Conservation (phyloP, 495 filamentous ascomycete species). For the Penicillium odoratum region DNA sequence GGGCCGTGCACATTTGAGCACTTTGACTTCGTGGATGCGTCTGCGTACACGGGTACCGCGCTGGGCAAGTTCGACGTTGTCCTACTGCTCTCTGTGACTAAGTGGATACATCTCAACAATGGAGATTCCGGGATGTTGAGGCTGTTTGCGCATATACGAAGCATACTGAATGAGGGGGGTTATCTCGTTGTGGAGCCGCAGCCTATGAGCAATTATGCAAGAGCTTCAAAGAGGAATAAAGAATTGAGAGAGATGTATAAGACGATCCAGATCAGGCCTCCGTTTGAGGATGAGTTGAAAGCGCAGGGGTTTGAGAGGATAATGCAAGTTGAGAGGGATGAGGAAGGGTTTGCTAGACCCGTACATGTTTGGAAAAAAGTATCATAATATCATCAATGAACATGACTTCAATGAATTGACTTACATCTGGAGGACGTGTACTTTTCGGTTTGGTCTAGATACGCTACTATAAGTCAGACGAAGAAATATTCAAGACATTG, state of each 20-base stretch:
- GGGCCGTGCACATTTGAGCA: conserved; percentile 32
- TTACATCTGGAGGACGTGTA: no score
- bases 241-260: conserved; percentile 33
- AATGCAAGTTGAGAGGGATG: conserved; percentile 27
- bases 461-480: no score
- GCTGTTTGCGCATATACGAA: conserved; percentile 28
- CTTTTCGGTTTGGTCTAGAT: no score
- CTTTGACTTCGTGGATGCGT: conserved; percentile 52
- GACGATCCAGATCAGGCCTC: conserved; percentile 26
- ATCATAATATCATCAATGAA: background rate
- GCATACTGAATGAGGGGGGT: conserved; percentile 28
- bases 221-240: conserved; percentile 31
- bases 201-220: conserved; percentile 35
- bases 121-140: conserved; percentile 29
- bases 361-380: conserved; percentile 32
- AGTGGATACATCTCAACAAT: conserved; percentile 33
- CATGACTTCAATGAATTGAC: background rate
- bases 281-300: conserved; percentile 29
- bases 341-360: conserved; percentile 31
- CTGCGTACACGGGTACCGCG: conserved; percentile 48
- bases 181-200: conserved; percentile 33
- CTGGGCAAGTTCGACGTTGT: conserved; percentile 33
- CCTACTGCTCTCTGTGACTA: conserved; percentile 30
- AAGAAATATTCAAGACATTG: background rate
- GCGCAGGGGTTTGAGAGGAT: conserved; percentile 29